Evolutionary conservation across 148 eudicot species (phyloP).

Genomic region (Euryodendron excelsum): DNA sequence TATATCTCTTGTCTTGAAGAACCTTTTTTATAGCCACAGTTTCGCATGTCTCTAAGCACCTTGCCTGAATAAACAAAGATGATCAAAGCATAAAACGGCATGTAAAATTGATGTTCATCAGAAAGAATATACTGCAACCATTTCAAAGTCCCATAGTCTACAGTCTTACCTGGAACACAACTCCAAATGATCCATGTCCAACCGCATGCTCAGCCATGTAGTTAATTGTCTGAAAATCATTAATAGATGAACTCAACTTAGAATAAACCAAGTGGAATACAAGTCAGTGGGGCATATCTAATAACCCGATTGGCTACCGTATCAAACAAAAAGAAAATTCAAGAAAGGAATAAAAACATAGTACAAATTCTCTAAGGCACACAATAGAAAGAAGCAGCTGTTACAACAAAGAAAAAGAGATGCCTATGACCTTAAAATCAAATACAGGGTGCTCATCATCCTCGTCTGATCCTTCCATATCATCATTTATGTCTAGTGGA

Average conservation of each 20-base stretch:
- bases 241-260: background rate
- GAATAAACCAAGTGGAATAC: background rate
- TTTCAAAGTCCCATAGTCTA: background rate
- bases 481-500: constrained; percentile 66
- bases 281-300: background rate
- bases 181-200: constrained; percentile 64
- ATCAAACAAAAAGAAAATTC: background rate
- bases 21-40: no score
- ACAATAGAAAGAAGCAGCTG: background rate
- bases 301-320: no score
- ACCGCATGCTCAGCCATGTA: constrained; percentile 73
- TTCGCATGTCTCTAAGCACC: no score
- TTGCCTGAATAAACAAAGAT: no score
- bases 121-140: background rate
- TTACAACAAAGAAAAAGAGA: background rate
- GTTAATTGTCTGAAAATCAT: constrained; percentile 47
- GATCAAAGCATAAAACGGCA: constrained; percentile 16
- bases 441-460: constrained; percentile 69
- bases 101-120: background rate
- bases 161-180: constrained; percentile 53
- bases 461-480: constrained; percentile 63
- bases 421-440: constrained; percentile 57
- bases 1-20: constrained; percentile 82
- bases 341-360: background rate
- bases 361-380: background rate